Percentiles rank a stretch among this genome's conserved stretches.
Evolutionary conservation across 2,329 filamentous ascomycete species (phyloP).

Genomic region (Verticillium nubilum): DNA sequence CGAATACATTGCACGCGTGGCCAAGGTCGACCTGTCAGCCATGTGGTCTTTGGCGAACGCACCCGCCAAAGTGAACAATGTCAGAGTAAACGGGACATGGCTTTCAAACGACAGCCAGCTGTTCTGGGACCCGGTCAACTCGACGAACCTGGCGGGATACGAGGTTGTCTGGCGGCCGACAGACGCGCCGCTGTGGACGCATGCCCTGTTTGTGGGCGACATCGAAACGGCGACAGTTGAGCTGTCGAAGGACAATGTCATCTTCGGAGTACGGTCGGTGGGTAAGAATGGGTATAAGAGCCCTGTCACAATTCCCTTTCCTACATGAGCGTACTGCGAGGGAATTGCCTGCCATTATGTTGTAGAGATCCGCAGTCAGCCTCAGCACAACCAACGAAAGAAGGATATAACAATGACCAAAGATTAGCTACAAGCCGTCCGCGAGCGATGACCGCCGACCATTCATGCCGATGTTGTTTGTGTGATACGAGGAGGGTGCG

Average conservation of each 20-base stretch:
- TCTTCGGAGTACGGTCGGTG: slow-evolving; percentile 49
- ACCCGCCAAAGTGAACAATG: slow-evolving; percentile 42
- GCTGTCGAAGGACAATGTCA: slow-evolving; percentile 52
- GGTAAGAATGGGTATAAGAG: slow-evolving; percentile 44
- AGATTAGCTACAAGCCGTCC: background rate
- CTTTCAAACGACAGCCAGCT: slow-evolving; percentile 45
- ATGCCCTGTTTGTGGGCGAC: slow-evolving; percentile 41
- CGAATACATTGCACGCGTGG: slow-evolving; percentile 47
- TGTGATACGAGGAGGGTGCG: background rate
- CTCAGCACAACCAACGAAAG: background rate
- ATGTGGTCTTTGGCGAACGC: slow-evolving; percentile 48
- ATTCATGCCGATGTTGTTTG: background rate
- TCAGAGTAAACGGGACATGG: slow-evolving; percentile 38
- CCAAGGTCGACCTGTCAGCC: slow-evolving; percentile 47
- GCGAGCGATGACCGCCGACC: background rate
- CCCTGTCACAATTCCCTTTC: slow-evolving; percentile 33
- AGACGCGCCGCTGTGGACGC: slow-evolving; percentile 43
- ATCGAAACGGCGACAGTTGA: slow-evolving; percentile 37
- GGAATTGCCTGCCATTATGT: background rate
- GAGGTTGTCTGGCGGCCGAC: slow-evolving; percentile 52
- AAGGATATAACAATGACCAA: background rate
- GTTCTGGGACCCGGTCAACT: slow-evolving; percentile 38
- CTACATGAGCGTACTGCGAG: background rate
- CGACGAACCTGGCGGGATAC: slow-evolving; percentile 34
- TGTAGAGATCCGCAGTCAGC: background rate